Conservation (phyloP, 768 basidiomycete genomes). For the Russula dissimulans region DNA sequence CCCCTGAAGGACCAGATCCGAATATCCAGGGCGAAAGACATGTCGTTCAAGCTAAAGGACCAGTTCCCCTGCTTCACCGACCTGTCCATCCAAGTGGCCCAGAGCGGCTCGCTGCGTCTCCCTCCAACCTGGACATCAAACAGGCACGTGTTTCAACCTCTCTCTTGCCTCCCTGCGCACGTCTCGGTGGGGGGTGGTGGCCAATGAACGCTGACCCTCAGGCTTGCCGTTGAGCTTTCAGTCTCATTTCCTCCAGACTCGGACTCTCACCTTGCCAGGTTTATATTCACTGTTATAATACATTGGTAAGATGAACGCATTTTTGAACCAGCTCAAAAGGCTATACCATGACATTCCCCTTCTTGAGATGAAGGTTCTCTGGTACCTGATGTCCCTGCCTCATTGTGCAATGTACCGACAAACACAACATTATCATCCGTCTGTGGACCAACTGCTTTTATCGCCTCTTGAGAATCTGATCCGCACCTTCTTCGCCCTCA, state of each 20-base stretch:
- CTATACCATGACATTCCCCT: conserved; percentile 76
- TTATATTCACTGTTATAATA: too few species aligned
- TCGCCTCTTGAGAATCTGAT: too few species aligned
- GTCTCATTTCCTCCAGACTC: too few species aligned
- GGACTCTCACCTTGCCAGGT: too few species aligned
- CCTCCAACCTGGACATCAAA: conserved; percentile 31
- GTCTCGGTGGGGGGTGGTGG: not conserved
- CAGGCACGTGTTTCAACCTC: conserved; percentile 35
- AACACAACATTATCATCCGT: conserved; percentile 92
- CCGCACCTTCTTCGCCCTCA: too few species aligned
- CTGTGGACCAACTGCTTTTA: conserved; percentile 91
- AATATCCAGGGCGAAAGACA: conserved; percentile 37
- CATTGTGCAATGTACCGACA: conserved; percentile 78
- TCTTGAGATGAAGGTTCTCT: conserved; percentile 71
- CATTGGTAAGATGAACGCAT: conserved; percentile 58
- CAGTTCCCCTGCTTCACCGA: conserved; percentile 52
- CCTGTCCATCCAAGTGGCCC: conserved; percentile 28
- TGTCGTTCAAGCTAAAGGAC: conserved; percentile 42
- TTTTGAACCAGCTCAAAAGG: conserved; percentile 66
- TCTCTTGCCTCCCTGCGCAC: too few species aligned
- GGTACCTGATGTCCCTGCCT: conserved; percentile 80
- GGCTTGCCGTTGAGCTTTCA: too few species aligned
- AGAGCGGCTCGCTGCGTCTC: conserved; percentile 5
- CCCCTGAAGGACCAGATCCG: conserved; percentile 43
- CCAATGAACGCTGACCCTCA: too few species aligned